These are phyloP conservation scores for Aspergillus unguis DNA, from an alignment of 2,329 filamentous ascomycete genomes.

Conservation along the genomic window DNA sequence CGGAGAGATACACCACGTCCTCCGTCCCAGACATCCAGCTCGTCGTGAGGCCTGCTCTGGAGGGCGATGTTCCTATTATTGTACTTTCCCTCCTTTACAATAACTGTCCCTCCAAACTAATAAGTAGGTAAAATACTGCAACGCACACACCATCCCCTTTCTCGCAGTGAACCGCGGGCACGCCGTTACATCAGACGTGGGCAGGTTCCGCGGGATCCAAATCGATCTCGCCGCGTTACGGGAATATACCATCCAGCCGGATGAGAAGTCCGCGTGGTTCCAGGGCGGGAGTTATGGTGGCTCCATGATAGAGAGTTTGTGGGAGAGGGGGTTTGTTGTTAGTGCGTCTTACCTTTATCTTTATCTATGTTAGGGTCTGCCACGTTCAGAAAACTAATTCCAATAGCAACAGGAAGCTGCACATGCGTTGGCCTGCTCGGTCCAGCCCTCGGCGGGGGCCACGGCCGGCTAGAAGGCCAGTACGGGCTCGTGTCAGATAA, in stretches of 20 bases:
- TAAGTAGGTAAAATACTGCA: not conserved
- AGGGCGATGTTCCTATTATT: no score
- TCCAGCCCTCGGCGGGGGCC: slow-evolving; percentile 49
- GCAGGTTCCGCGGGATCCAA: not conserved
- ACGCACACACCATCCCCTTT: not conserved
- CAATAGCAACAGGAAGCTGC: not conserved
- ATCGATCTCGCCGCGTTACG: not conserved
- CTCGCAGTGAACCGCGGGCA: not conserved
- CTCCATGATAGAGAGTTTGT: not conserved
- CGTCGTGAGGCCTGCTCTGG: no score
- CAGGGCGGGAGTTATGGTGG: not conserved
- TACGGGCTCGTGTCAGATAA: slow-evolving; percentile 24
- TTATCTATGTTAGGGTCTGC: no score
- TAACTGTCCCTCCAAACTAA: not conserved
- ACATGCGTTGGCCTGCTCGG: slow-evolving; percentile 3
- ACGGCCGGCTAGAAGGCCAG: slow-evolving; percentile 50
- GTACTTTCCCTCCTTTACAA: no score
- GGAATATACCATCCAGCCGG: not conserved
- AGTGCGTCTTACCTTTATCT: no score
- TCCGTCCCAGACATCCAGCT: no score
- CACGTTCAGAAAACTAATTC: no score
- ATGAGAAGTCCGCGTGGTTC: not conserved
- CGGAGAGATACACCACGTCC: no score
- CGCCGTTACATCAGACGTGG: not conserved
- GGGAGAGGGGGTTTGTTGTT: not conserved